Percentiles rank a stretch among this genome's conserved stretches.
Evolutionary conservation across 768 basidiomycete species (phyloP).

Genomic region (Tephrocybe sp.): DNA sequence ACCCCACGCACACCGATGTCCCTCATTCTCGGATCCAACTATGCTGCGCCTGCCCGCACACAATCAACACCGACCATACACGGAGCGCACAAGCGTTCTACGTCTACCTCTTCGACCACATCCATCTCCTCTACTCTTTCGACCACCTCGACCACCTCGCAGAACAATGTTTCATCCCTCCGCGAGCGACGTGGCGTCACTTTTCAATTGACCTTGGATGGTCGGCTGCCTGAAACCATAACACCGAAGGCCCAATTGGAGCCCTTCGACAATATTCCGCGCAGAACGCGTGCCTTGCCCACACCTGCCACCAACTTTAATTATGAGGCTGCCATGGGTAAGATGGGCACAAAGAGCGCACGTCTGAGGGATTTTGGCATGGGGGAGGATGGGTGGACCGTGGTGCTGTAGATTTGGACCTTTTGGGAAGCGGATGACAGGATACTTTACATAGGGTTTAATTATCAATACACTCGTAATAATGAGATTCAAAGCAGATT

Average conservation of each 20-base stretch:
- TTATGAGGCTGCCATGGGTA: slow-evolving; percentile 6
- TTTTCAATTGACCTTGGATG: slow-evolving; percentile 10
- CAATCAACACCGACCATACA: not conserved
- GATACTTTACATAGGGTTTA: no score
- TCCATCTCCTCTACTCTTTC: slow-evolving; percentile 12
- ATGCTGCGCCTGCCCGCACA: not conserved
- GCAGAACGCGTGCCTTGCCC: slow-evolving; percentile 14
- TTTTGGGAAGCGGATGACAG: not conserved
- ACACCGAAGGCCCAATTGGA: not conserved
- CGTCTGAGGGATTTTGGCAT: slow-evolving; percentile 20
- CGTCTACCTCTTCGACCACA: slow-evolving; percentile 10
- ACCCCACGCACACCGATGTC: slow-evolving; percentile 5
- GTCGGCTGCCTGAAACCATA: not conserved
- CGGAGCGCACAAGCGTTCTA: slow-evolving; percentile 12
- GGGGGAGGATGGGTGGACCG: slow-evolving; percentile 18
- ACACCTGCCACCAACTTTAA: slow-evolving; percentile 9
- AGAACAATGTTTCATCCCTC: slow-evolving; percentile 1
- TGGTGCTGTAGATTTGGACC: not conserved
- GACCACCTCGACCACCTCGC: no score
- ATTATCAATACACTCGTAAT: no score
- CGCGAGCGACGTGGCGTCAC: slow-evolving; percentile 19
- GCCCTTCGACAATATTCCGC: slow-evolving; percentile 6
- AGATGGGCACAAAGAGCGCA: slow-evolving; percentile 10
- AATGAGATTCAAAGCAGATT: no score
- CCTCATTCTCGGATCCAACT: slow-evolving; percentile 2